These are phyloP conservation scores for Podospora bellae-mahoneyi DNA, from an alignment of 495 filamentous ascomycete genomes.

Conservation along the genomic window DNA sequence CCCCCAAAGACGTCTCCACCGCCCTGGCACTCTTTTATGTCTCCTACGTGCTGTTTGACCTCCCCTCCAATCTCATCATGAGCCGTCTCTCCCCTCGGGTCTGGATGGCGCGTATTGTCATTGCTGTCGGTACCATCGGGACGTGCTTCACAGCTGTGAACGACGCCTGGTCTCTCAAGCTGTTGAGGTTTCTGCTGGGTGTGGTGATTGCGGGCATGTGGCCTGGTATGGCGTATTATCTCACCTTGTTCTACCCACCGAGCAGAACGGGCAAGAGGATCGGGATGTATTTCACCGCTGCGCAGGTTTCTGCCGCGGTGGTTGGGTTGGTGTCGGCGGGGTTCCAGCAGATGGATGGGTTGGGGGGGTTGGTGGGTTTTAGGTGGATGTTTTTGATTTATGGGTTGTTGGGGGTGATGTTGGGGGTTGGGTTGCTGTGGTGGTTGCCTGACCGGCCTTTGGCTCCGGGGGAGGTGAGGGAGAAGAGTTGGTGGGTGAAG, in stretches of 20 bases:
- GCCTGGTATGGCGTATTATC: constrained; percentile 92
- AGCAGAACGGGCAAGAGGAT: constrained; percentile 83
- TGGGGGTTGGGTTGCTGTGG: constrained; percentile 73
- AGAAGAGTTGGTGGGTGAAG: constrained; percentile 45
- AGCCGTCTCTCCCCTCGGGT: constrained; percentile 75
- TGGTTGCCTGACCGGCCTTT: constrained; percentile 85
- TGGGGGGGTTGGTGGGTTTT: constrained; percentile 73
- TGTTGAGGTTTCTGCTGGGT: constrained; percentile 80
- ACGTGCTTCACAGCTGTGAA: constrained; percentile 77
- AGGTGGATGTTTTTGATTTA: constrained; percentile 96
- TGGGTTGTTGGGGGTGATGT: constrained; percentile 66
- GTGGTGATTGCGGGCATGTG: constrained; percentile 91
- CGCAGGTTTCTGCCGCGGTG: constrained; percentile 85
- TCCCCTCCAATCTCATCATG: constrained; percentile 90
- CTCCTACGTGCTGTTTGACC: constrained; percentile 83
- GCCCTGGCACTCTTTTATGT: constrained; percentile 87
- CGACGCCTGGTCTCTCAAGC: constrained; percentile 83
- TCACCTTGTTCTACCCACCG: constrained; percentile 89
- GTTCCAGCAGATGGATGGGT: constrained; percentile 85
- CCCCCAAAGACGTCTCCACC: constrained; percentile 71
- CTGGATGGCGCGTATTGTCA: constrained; percentile 91
- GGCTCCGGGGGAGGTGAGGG: constrained; percentile 56
- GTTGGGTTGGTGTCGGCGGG: constrained; percentile 87
- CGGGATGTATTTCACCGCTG: constrained; percentile 83
- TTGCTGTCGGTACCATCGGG: constrained; percentile 81